Percentiles rank a stretch among this genome's conserved stretches.
These are phyloP conservation scores for Coffea canephora DNA, from an alignment of 257 asterid genomes.

Conservation along the genomic window DNA sequence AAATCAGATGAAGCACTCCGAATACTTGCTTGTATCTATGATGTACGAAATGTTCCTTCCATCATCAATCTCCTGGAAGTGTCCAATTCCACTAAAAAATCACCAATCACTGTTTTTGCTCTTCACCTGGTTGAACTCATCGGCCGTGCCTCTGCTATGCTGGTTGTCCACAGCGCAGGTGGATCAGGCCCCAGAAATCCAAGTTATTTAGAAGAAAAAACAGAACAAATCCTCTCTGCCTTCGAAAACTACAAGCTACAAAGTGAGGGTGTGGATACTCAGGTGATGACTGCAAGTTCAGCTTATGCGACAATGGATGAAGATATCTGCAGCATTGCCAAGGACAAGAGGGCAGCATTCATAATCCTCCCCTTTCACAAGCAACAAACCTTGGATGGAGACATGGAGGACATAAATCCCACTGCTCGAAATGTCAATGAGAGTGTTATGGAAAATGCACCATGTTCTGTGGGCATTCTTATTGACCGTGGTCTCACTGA, in stretches of 20 bases:
- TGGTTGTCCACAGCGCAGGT: slow-evolving; percentile 59
- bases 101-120: slow-evolving; percentile 60
- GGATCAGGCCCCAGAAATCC: slow-evolving; percentile 53
- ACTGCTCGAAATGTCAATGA: slow-evolving; percentile 62
- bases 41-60: slow-evolving; percentile 47
- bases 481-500: slow-evolving; percentile 54
- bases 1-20: slow-evolving; percentile 70
- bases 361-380: slow-evolving; percentile 79
- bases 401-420: slow-evolving; percentile 69
- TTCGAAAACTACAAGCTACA: slow-evolving; percentile 74
- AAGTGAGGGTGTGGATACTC: slow-evolving; percentile 64
- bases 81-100: slow-evolving; percentile 44
- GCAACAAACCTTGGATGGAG: slow-evolving; percentile 48
- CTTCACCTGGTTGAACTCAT: slow-evolving; percentile 80
- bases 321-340: slow-evolving; percentile 70
- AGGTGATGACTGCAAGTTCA: slow-evolving; percentile 61
- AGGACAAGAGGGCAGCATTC: slow-evolving; percentile 58
- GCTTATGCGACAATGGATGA: slow-evolving; percentile 79
- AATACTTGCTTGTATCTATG: slow-evolving; percentile 67
- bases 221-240: slow-evolving; percentile 66
- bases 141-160: slow-evolving; percentile 76
- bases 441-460: slow-evolving; percentile 61
- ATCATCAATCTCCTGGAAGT: slow-evolving; percentile 71
- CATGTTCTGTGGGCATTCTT: slow-evolving; percentile 85
- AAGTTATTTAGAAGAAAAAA: slow-evolving; percentile 56